Evolutionary conservation across 805 yeast species (phyloP), one percentile per base, ranked within the genome.

Genomic region (Metschnikowia proteae): DNA sequence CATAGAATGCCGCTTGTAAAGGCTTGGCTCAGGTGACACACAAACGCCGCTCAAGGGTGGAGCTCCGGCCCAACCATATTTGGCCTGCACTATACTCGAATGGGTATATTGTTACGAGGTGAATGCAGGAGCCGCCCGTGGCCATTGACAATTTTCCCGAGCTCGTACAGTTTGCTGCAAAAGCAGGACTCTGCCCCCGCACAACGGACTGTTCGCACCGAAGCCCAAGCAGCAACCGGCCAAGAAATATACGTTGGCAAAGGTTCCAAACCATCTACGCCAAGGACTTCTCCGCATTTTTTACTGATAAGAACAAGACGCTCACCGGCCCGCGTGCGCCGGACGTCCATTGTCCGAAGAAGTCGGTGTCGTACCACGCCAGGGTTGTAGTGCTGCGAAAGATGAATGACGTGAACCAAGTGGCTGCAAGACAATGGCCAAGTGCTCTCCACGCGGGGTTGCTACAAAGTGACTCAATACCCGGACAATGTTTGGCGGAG

Each of bases 21-120:
- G 26, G 37, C 38, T 41, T 42, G 38, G 31, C 45, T 42, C 31
- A 13, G n/a, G 45, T 26, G 32, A 17, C 38, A 23, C 22, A 8
- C 23, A 25, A 40, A 32, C n/a, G 43, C 36, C 43, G 36, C 35
- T 17, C 32, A 11, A 28, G 25, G 6, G 32, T 17, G 41, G n/a
- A 4, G 10, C 13, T 36, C 4, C 17, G 8, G 22, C 10, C 7
- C 11, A 10, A 5, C 27, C 38, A 22, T 6, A 10, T 5, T n/a
- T 5, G 10, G 6, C 17, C 17, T 17, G 17, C 17, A 17, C 17
- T 17, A 17, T 1, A 17, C 17, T 17, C 17, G 1, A 17, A 17
- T 17, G 17, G 17, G 1, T 17, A 17, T 17, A 17, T 17, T 17
- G 17, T 17, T 17, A 17, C 17, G 17, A 17, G 17, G 17, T 17